A percentile compares a stretch with the other conserved stretches of the same genome.
phyloP scores from a whole-genome alignment of 2,329 filamentous ascomycete genomes.

The Ambrosiella xylebori region DNA sequence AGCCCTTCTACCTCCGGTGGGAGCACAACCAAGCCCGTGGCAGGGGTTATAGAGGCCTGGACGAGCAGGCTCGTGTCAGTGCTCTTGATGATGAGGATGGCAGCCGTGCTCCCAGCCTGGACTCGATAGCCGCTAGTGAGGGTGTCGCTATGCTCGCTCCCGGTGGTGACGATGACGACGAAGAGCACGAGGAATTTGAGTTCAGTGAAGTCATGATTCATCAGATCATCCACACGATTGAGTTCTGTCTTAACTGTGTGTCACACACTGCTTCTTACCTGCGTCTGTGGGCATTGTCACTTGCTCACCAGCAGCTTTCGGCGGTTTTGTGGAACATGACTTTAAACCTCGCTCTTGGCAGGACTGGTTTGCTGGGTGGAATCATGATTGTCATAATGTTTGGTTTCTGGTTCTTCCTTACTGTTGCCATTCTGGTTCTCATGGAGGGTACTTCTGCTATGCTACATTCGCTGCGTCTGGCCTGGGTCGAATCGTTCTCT shows the following conservation, averaged over 20 bases:
- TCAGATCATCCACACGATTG: constrained; percentile 96
- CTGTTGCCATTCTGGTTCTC: constrained; percentile 54
- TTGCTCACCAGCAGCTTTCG: constrained; percentile 94
- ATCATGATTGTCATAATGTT: constrained; percentile 71
- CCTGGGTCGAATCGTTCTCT: constrained; percentile 96
- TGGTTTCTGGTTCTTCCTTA: constrained; percentile 78
- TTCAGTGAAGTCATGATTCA: constrained; percentile 98
- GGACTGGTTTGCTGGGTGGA: constrained; percentile 49
- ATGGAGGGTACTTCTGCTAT: constrained; percentile 96
- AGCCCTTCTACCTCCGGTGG: constrained; percentile 86
- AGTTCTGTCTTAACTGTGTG: constrained; percentile 98
- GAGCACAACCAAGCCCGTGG: constrained; percentile 83
- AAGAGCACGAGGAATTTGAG: constrained; percentile 91
- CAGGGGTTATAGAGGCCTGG: constrained; percentile 81
- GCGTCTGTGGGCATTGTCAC: constrained; percentile 90
- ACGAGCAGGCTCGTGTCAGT: constrained; percentile 73
- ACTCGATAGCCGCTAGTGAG: constrained; percentile 52
- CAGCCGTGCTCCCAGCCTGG: constrained; percentile 23
- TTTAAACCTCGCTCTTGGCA: constrained; percentile 55
- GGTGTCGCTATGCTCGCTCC: constrained; percentile 79
- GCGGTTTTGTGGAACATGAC: constrained; percentile 97
- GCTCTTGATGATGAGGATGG: constrained; percentile 74
- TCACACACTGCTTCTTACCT: constrained; percentile 98
- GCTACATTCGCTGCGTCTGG: constrained; percentile 69
- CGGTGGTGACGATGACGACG: constrained; percentile 40